Evolutionary conservation across 1,284 basidiomycete species (phyloP), one percentile per base, ranked within the genome.

Genomic region (Tilletia caries): DNA sequence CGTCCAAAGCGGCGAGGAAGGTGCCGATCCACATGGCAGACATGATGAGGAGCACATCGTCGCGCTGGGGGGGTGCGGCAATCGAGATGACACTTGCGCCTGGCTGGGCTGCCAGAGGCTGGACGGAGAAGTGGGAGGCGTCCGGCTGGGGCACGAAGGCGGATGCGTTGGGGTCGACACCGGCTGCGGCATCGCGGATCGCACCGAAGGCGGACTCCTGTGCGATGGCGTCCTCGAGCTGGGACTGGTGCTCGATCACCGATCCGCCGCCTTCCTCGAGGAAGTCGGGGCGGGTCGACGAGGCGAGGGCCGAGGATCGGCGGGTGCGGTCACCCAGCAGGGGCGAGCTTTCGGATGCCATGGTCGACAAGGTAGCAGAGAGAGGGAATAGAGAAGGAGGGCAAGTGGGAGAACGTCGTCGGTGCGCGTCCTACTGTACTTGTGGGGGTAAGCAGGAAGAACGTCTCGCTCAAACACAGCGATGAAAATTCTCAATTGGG

Each of bases 1-100:
- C 78, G 68, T 82, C 81, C 33, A 81, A 71, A 8, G 79, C 79
- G 20, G 77, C 75, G 34, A 81, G 68, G 69, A 80, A 80, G 6
- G 73, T 76, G 41, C 81, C 81, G 67, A 82, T 79, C 81, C 81
- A 82, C 79, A 82, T 79, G 60, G 81, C 77, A 32, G 79, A 72
- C 78, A 81, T 76, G 71, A 81, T 77, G 64, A 81, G 68, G 67
- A 80, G 74, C 52, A 80, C 71, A 32, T 66, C 37, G 32, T 52
- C 33, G 23, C 37, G 46, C 33, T 46, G 43, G 65, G 41, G 20
- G 20, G 46, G 37, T 29, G 12, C 43, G 10, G 37, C 33, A 37
- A 43, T 43, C 25, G 64, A 43, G 64, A 65, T 65, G 64, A 65
- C 43, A 25, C 41, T 46, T 8, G 64, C 37, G 64, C 64, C 64